phyloP scores from a whole-genome alignment of 2,329 filamentous ascomycete genomes.

The Colletotrichum sp. region DNA sequence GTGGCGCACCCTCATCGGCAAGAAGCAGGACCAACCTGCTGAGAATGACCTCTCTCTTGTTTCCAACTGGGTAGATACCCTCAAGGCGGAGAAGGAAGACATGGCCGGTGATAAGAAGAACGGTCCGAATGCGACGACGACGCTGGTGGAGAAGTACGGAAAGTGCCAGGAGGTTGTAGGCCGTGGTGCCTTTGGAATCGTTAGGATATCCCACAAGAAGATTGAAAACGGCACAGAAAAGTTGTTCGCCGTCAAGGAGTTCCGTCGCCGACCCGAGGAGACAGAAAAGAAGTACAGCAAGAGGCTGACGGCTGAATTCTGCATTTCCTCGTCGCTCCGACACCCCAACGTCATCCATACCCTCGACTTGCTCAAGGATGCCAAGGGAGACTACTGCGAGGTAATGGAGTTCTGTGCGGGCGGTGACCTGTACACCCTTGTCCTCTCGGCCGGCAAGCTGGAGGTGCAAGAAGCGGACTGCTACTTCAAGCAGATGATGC shows the following conservation, averaged over 20 bases:
- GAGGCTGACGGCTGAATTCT: slow-evolving; percentile 94
- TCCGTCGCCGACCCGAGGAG: slow-evolving; percentile 91
- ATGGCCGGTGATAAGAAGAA: slow-evolving; percentile 78
- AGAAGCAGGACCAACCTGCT: slow-evolving; percentile 72
- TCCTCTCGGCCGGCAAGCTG: slow-evolving; percentile 89
- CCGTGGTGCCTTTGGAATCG: slow-evolving; percentile 94
- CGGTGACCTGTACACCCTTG: slow-evolving; percentile 92
- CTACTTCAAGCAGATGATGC: slow-evolving; percentile 99
- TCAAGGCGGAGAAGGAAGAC: slow-evolving; percentile 79
- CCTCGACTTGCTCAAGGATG: slow-evolving; percentile 90
- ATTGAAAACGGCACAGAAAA: slow-evolving; percentile 86
- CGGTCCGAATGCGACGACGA: slow-evolving; percentile 74
- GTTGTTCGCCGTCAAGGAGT: slow-evolving; percentile 97
- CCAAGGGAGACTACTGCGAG: slow-evolving; percentile 97
- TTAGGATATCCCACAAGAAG: slow-evolving; percentile 96
- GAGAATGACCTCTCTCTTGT: slow-evolving; percentile 90
- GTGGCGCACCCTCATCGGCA: slow-evolving; percentile 85
- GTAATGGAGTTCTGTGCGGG: slow-evolving; percentile 99
- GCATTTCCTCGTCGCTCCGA: slow-evolving; percentile 94
- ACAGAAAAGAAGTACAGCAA: slow-evolving; percentile 98
- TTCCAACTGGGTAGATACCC: slow-evolving; percentile 93
- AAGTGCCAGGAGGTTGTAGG: slow-evolving; percentile 98
- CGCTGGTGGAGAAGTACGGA: slow-evolving; percentile 94
- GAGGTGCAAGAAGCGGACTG: slow-evolving; percentile 94
- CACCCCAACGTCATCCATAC: slow-evolving; percentile 99